Percentiles rank a stretch among this genome's conserved stretches.
Evolutionary conservation across 108 stramenopile species (phyloP).

Genomic region (Aurantiochytrium sp.): DNA sequence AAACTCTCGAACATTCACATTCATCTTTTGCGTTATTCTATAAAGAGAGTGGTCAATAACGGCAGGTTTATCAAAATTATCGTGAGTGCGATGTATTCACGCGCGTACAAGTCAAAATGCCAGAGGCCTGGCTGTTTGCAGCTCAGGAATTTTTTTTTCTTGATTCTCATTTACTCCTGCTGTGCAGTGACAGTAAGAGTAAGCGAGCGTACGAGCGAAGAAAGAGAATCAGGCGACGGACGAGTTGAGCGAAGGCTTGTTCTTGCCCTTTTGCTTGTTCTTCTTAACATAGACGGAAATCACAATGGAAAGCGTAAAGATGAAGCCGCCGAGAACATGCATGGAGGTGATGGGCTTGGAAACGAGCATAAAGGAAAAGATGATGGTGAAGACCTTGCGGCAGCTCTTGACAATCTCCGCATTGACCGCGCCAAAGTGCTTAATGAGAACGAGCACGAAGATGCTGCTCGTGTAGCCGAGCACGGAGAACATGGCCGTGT

Average conservation of each 20-base stretch:
- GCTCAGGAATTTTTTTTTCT: too few species aligned
- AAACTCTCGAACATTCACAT: too few species aligned
- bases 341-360: conserved; percentile 1
- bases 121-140: too few species aligned
- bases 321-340: background rate
- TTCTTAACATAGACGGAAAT: background rate
- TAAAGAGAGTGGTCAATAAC: too few species aligned
- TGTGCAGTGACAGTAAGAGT: too few species aligned
- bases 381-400: background rate
- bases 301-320: background rate
- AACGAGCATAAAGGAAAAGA: background rate
- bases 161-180: too few species aligned
- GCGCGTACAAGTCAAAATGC: too few species aligned
- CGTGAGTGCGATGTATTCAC: too few species aligned
- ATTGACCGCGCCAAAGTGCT: background rate
- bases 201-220: too few species aligned
- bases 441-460: background rate
- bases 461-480: conserved; percentile 6
- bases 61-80: too few species aligned
- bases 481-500: conserved; percentile 14
- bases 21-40: too few species aligned
- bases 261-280: background rate
- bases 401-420: conserved; percentile 18
- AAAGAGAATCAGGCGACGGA: too few species aligned
- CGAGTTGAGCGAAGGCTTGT: background rate